phyloP scores from a whole-genome alignment of 2,329 filamentous ascomycete species.

The Xylariales sp. region DNA sequence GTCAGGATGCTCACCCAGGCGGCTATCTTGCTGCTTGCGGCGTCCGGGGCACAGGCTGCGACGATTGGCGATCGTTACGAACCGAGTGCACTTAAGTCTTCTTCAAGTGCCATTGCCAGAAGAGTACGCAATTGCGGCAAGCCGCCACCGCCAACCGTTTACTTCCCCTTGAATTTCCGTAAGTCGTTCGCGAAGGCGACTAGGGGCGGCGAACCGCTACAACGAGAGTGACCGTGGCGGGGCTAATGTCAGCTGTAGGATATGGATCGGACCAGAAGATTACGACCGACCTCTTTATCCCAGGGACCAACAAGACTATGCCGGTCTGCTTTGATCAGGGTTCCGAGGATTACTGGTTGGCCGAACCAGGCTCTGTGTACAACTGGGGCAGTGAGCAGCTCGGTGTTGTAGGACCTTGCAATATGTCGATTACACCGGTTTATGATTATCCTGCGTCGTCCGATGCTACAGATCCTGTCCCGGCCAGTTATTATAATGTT shows the following conservation, averaged over 20 bases:
- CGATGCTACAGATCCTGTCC: slow-evolving; percentile 17
- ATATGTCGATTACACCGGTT: slow-evolving; percentile 23
- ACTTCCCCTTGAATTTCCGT: slow-evolving; percentile 34
- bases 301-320: slow-evolving; percentile 40
- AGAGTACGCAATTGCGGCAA: slow-evolving; percentile 18
- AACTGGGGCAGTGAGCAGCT: slow-evolving; percentile 30
- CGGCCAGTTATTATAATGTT: slow-evolving; percentile 21
- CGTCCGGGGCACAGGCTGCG: slow-evolving; percentile 6
- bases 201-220: neutral
- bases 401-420: slow-evolving; percentile 26
- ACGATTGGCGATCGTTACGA: slow-evolving; percentile 6
- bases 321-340: slow-evolving; percentile 44
- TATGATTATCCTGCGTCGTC: slow-evolving; percentile 28
- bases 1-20: slow-evolving; percentile 11
- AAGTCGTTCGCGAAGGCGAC: neutral
- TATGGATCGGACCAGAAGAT: slow-evolving; percentile 38
- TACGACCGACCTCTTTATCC: slow-evolving; percentile 40
- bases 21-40: slow-evolving; percentile 20
- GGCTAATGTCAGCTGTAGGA: slow-evolving; percentile 4
- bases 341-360: slow-evolving; percentile 43
- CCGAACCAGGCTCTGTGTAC: slow-evolving; percentile 32
- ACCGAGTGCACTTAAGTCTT: neutral
- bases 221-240: neutral
- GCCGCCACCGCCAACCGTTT: slow-evolving; percentile 28
- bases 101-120: slow-evolving; percentile 14